These are phyloP conservation scores for Yamadazyma aaseri DNA, from an alignment of 1,139 yeast genomes.

Conservation along the genomic window DNA sequence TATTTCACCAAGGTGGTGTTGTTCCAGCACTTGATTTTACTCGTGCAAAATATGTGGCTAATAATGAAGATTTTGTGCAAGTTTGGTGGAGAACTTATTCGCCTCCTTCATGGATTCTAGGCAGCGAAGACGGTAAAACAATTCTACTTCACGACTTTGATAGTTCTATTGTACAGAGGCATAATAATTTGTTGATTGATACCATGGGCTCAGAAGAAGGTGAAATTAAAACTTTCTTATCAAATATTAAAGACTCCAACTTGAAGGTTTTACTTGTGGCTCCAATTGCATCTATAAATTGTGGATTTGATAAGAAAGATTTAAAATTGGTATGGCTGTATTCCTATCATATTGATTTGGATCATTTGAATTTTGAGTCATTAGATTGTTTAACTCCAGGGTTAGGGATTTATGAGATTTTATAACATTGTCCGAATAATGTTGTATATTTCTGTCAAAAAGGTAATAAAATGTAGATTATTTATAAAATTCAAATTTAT, in stretches of 20 bases:
- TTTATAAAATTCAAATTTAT: slow-evolving; percentile 96
- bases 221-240: slow-evolving; percentile 3
- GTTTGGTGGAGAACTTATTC: slow-evolving; percentile 95
- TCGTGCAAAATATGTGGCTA: slow-evolving; percentile 12
- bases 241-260: slow-evolving; percentile 1
- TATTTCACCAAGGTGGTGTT: slow-evolving; percentile 88
- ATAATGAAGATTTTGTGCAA: slow-evolving; percentile 27
- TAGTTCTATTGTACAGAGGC: slow-evolving; percentile 5
- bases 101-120: slow-evolving; percentile 88
- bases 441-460: slow-evolving; percentile 7
- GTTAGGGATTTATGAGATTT: slow-evolving; percentile 48
- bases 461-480: slow-evolving; percentile 22
- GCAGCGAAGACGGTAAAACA: slow-evolving; percentile 26
- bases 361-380: slow-evolving; percentile 58
- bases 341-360: slow-evolving; percentile 57
- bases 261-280: slow-evolving; percentile 36
- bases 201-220: slow-evolving; percentile 54
- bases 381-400: slow-evolving; percentile 57
- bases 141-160: slow-evolving; percentile 18
- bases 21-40: slow-evolving; percentile 58
- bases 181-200: slow-evolving; percentile 35
- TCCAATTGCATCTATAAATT: slow-evolving; percentile 48
- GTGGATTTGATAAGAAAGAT: slow-evolving; percentile 10
- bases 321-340: slow-evolving; percentile 43
- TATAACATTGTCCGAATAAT: slow-evolving; percentile 1